These are phyloP conservation scores for Neopestalotiopsis clavispora DNA, from an alignment of 2,329 filamentous ascomycete genomes.

Conservation along the genomic window DNA sequence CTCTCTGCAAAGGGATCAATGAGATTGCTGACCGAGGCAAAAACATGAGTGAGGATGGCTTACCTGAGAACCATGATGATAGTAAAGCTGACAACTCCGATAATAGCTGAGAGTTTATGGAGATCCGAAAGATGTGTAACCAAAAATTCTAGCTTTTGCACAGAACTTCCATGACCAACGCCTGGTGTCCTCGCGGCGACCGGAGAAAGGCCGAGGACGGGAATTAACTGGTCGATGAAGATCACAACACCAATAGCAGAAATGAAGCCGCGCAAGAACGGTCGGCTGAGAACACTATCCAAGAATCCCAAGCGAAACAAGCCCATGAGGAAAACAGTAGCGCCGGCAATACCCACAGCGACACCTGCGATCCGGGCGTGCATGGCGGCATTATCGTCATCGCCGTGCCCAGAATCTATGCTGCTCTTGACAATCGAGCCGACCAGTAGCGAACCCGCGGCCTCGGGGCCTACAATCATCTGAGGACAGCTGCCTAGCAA, in stretches of 20 bases:
- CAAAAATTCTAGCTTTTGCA: slow-evolving; percentile 86
- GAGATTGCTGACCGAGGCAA: slow-evolving; percentile 12
- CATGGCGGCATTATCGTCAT: slow-evolving; percentile 66
- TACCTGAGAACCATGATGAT: slow-evolving; percentile 92
- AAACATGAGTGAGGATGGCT: slow-evolving; percentile 29
- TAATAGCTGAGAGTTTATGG: slow-evolving; percentile 76
- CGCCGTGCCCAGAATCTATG: slow-evolving; percentile 69
- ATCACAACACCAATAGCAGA: slow-evolving; percentile 97
- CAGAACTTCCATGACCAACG: slow-evolving; percentile 82
- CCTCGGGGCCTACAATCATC: slow-evolving; percentile 94
- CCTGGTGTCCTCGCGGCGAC: slow-evolving; percentile 65
- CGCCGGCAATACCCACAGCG: slow-evolving; percentile 84
- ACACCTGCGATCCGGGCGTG: slow-evolving; percentile 88
- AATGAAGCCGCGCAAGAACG: slow-evolving; percentile 94
- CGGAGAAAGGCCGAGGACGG: slow-evolving; percentile 78
- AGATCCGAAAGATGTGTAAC: slow-evolving; percentile 66
- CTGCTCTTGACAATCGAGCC: slow-evolving; percentile 83
- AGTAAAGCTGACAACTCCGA: slow-evolving; percentile 79
- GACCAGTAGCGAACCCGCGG: slow-evolving; percentile 87
- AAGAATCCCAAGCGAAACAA: slow-evolving; percentile 86
- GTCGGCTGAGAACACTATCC: slow-evolving; percentile 90
- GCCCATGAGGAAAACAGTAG: slow-evolving; percentile 86
- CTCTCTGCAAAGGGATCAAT: slow-evolving; percentile 56
- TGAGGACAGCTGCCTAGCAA: slow-evolving; percentile 89
- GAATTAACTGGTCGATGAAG: slow-evolving; percentile 90